phyloP scores from a whole-genome alignment of 495 filamentous ascomycete species.

The Aspergillus homomorphus region DNA sequence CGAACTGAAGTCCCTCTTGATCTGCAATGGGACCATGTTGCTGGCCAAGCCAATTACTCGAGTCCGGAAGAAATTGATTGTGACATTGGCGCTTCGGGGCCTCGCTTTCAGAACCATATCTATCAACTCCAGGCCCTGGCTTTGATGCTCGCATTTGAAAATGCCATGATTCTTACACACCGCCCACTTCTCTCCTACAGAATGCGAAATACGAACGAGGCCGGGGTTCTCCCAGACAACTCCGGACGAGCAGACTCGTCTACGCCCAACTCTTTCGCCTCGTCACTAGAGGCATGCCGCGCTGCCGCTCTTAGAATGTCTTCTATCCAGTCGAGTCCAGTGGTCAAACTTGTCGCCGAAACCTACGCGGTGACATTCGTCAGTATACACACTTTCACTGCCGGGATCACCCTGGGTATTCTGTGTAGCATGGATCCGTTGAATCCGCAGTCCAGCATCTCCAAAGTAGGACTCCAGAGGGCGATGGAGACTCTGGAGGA shows the following conservation, averaged over 20 bases:
- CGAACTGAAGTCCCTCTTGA: constrained; percentile 17
- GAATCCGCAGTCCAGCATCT: constrained; percentile 12
- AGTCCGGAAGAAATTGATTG: constrained; percentile 25
- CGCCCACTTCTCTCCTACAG: constrained; percentile 26
- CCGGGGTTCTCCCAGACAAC: not conserved
- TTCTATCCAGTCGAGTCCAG: constrained; percentile 7
- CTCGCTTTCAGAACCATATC: constrained; percentile 27
- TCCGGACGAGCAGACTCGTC: not conserved
- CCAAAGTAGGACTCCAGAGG: constrained; percentile 22
- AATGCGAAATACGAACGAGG: not conserved
- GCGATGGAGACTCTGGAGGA: constrained; percentile 23
- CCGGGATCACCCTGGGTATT: constrained; percentile 26
- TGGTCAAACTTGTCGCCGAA: constrained; percentile 22
- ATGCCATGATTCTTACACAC: constrained; percentile 26
- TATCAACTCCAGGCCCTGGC: constrained; percentile 31
- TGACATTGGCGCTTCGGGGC: constrained; percentile 28
- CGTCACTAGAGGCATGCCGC: constrained; percentile 21
- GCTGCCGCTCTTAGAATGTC: constrained; percentile 29
- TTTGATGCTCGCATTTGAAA: constrained; percentile 27
- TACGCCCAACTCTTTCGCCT: constrained; percentile 6
- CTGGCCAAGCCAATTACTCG: constrained; percentile 1
- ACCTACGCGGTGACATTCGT: constrained; percentile 33
- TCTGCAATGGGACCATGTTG: constrained; percentile 8
- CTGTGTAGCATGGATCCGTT: constrained; percentile 28
- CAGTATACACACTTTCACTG: constrained; percentile 32